These are phyloP conservation scores for Cladorrhinum sp. DNA, from an alignment of 2,329 filamentous ascomycete species.

Conservation along the genomic window DNA sequence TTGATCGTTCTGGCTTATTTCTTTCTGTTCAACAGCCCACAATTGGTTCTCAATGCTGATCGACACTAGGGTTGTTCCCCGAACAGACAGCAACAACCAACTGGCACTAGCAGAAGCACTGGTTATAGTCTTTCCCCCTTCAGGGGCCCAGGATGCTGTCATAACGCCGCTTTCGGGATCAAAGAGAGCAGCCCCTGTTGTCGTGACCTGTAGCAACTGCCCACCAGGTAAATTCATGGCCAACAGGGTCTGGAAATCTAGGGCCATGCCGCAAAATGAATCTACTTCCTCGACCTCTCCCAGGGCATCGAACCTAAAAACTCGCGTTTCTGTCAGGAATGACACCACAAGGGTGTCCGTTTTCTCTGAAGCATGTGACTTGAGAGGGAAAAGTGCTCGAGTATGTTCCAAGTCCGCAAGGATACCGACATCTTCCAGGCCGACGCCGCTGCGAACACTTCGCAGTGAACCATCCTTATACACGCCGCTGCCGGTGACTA, in stretches of 20 bases:
- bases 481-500: constrained; percentile 89
- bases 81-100: constrained; percentile 69
- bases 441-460: constrained; percentile 90
- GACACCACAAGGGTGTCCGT: constrained; percentile 75
- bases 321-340: constrained; percentile 77
- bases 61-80: constrained; percentile 69
- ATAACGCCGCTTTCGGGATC: constrained; percentile 56
- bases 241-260: constrained; percentile 71
- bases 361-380: constrained; percentile 45
- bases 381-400: constrained; percentile 69
- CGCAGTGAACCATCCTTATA: constrained; percentile 84
- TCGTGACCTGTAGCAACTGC: constrained; percentile 73
- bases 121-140: constrained; percentile 60
- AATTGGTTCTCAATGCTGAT: constrained; percentile 62
- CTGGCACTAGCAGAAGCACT: constrained; percentile 71
- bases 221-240: constrained; percentile 62
- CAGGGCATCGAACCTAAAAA: constrained; percentile 71
- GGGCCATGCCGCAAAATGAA: constrained; percentile 65
- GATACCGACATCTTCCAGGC: constrained; percentile 81
- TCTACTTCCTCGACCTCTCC: constrained; percentile 86
- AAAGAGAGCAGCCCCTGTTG: constrained; percentile 58
- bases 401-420: constrained; percentile 75
- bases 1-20: constrained; percentile 66
- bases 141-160: constrained; percentile 57
- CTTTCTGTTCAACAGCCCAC: constrained; percentile 54